These are phyloP conservation scores for Extremus antarcticus DNA, from an alignment of 495 filamentous ascomycete species.

Conservation along the genomic window DNA sequence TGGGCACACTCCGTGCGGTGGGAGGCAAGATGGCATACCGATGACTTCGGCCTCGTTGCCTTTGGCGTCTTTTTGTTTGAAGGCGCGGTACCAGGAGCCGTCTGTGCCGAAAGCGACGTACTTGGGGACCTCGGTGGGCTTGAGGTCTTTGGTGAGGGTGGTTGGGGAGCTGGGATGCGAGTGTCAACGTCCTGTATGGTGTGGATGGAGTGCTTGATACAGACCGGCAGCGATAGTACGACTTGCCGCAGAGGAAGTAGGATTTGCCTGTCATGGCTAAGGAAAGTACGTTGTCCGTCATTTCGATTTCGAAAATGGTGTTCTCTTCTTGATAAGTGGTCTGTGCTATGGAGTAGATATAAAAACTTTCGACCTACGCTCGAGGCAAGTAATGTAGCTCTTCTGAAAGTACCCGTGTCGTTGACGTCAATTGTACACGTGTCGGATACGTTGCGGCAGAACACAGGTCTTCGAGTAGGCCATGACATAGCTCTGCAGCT, in stretches of 20 bases:
- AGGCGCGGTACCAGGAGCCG: neutral
- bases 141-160: neutral
- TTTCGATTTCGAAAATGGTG: neutral
- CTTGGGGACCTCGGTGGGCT: neutral
- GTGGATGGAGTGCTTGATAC: neutral
- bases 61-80: neutral
- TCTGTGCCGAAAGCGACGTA: neutral
- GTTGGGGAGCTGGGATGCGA: neutral
- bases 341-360: neutral
- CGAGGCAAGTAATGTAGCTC: too few species aligned
- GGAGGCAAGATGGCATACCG: neutral
- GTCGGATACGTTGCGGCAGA: neutral
- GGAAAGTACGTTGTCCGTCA: neutral
- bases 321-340: neutral
- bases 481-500: neutral
- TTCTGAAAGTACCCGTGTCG: neutral
- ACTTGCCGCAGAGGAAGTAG: neutral
- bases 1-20: too few species aligned
- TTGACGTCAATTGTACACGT: neutral
- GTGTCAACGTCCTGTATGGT: neutral
- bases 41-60: neutral
- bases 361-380: too few species aligned
- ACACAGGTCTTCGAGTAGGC: neutral
- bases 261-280: neutral
- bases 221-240: neutral